phyloP scores from a whole-genome alignment of 805 yeast species.

The Ogataea degrootiae region DNA sequence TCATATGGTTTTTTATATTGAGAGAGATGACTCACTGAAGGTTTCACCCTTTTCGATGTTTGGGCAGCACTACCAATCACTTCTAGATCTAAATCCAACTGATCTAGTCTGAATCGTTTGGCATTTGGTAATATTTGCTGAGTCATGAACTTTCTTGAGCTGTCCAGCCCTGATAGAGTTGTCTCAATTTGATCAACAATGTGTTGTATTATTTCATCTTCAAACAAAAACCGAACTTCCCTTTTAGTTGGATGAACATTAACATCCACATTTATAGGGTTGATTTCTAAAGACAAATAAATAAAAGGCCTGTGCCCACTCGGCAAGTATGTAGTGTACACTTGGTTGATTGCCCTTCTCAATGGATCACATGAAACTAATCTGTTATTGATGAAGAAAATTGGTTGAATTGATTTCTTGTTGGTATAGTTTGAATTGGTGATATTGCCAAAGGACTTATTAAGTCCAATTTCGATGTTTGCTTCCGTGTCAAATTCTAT shows the following conservation, averaged over 20 bases:
- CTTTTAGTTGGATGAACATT: slow-evolving; percentile 95
- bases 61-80: slow-evolving; percentile 4
- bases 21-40: slow-evolving; percentile 2
- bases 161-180: slow-evolving; percentile 52
- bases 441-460: slow-evolving; percentile 51
- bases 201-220: slow-evolving; percentile 74
- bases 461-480: slow-evolving; percentile 41
- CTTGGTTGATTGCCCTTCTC: slow-evolving; percentile 57
- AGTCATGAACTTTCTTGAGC: slow-evolving; percentile 62
- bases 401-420: slow-evolving; percentile 61
- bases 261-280: slow-evolving; percentile 76
- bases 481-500: slow-evolving; percentile 41
- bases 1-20: slow-evolving; percentile 43
- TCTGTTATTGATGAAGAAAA: slow-evolving; percentile 82
- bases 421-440: slow-evolving; percentile 67
- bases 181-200: slow-evolving; percentile 48
- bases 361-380: slow-evolving; percentile 81
- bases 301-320: slow-evolving; percentile 75
- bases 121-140: slow-evolving; percentile 49
- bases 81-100: slow-evolving; percentile 6
- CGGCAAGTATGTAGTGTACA: slow-evolving; percentile 66
- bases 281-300: slow-evolving; percentile 64
- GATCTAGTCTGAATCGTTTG: slow-evolving; percentile 22
- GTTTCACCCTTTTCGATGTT: slow-evolving; percentile 1
- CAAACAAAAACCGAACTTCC: slow-evolving; percentile 81